Percentiles rank a stretch among this genome's conserved stretches.
These are phyloP conservation scores for Theobroma grandiflorum DNA, from an alignment of 441 rosid genomes.

Conservation along the genomic window DNA sequence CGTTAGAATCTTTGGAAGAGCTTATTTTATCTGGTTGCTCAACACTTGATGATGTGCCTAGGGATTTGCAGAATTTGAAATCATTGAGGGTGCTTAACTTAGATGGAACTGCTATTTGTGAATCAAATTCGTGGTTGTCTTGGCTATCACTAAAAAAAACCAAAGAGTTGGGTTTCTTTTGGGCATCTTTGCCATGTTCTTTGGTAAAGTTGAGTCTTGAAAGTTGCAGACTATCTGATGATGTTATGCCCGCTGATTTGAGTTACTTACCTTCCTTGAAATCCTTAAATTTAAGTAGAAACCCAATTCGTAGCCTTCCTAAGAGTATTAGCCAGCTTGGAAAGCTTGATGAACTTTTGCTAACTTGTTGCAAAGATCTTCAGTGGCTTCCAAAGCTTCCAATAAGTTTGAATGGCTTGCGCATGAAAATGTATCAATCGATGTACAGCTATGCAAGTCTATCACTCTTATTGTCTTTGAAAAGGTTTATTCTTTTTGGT, in stretches of 20 bases:
- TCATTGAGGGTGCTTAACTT: slow-evolving; percentile 23
- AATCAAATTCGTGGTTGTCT: slow-evolving; percentile 16
- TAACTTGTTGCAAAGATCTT: slow-evolving; percentile 28
- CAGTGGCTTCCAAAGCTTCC: slow-evolving; percentile 31
- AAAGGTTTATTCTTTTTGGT: slow-evolving; percentile 1
- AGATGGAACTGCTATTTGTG: slow-evolving; percentile 29
- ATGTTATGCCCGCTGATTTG: neutral
- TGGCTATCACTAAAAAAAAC: slow-evolving; percentile 23
- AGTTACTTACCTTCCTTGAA: too few species aligned
- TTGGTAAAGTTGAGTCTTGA: slow-evolving; percentile 28
- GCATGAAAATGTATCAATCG: too few species aligned
- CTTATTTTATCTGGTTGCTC: slow-evolving; percentile 36
- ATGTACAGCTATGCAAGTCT: too few species aligned
- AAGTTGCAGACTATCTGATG: neutral
- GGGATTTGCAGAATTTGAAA: neutral
- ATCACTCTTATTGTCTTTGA: neutral
- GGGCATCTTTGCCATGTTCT: slow-evolving; percentile 23
- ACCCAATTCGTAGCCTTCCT: slow-evolving; percentile 25
- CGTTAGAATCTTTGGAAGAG: slow-evolving; percentile 37
- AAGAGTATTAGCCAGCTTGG: slow-evolving; percentile 25
- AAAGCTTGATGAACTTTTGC: slow-evolving; percentile 10
- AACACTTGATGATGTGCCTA: slow-evolving; percentile 30
- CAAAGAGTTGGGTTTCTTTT: slow-evolving; percentile 13
- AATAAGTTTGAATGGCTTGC: too few species aligned
- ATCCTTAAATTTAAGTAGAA: slow-evolving; percentile 20